Base-by-base conservation (phyloP, 805 yeast genomes). In the Nakazawaea wyomingensis region DNA sequence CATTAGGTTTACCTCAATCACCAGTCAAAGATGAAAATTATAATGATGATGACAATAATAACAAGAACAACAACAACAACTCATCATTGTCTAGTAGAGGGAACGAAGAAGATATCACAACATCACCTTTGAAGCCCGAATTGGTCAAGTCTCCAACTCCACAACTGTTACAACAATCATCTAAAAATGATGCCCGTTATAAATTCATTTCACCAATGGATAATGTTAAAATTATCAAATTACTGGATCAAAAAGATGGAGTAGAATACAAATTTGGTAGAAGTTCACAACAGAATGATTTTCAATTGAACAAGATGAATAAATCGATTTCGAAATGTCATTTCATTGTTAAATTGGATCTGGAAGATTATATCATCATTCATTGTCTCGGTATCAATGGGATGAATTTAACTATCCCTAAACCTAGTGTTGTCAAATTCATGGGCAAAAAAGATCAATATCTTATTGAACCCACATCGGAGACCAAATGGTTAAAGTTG, bases 321-420 rank as follows among this genome's bases (percentile, higher is more conserved):
- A 78, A 76, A 55, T 70, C 71, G 31, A 75, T 86, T 18, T 83
- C 93, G 11, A 74, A 95, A 40, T 69, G 71, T 9, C 96, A 86
- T 60, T 69, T 82, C 40, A 60, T 65, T 13, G 54, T 84, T 2
- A 64, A 71, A 20, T 80, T 74, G 55, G 55, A 54, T 3, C 57
- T 59, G 9, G 64, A 73, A 8, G 64, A 73, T 27, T 52, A 67
- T 36, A 59, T 87, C 35, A 66, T 63, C 13, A 58, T 91, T 39
- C 74, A 74, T 35, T 91, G 97, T 60, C 60, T 78, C 43, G 97
- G 98, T 3, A 75, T 80, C 63, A 91, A 91, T 59, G 96, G 97
- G 9, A 64, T 85, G 39, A 71, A 75, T 8, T 74, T 89, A 16
- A 68, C 74, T 4, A 73, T 87, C 32, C 93, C 96, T 0, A 62